These are phyloP conservation scores for Candida coleopterorum DNA, from an alignment of 805 yeast genomes.

Conservation along the genomic window DNA sequence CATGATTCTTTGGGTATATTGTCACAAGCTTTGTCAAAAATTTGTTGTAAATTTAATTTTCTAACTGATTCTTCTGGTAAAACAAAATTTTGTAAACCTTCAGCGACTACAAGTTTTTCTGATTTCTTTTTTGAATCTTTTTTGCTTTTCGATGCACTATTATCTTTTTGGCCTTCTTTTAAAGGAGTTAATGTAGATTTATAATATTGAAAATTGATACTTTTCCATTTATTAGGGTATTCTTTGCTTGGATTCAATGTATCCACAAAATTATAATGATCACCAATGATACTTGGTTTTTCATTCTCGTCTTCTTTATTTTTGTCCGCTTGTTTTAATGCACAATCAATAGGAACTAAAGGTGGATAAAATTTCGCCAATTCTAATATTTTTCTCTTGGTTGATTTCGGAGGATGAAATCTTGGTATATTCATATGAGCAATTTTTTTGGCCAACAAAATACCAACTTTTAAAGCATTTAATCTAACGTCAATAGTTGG, in stretches of 20 bases:
- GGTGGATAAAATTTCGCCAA: conserved; percentile 55
- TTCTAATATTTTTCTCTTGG: conserved; percentile 44
- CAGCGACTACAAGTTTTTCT: conserved; percentile 13
- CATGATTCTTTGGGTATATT: conserved; percentile 59
- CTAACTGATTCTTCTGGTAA: conserved; percentile 55
- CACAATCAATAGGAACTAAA: conserved; percentile 31
- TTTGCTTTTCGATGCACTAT: conserved; percentile 9
- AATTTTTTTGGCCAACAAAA: conserved; percentile 57
- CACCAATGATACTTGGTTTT: conserved; percentile 25
- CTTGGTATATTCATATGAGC: conserved; percentile 41
- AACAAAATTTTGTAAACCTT: conserved; percentile 48
- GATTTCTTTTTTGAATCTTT: conserved; percentile 6
- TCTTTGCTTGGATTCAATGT: conserved; percentile 36
- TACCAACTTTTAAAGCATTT: conserved; percentile 56
- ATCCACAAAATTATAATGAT: conserved; percentile 45
- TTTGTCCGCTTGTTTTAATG: conserved; percentile 17
- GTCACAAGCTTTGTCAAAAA: conserved; percentile 56
- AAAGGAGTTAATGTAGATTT: conserved; percentile 11
- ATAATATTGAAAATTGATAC: conserved; percentile 50
- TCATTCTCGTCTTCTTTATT: conserved; percentile 9
- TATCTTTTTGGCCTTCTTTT: conserved; percentile 11
- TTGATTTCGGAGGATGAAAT: conserved; percentile 39
- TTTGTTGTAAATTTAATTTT: conserved; percentile 52
- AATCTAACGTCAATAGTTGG: conserved; percentile 57
- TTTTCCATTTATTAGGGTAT: conserved; percentile 55